Evolutionary conservation across 202 grass and related monocot genomes (phyloP), one percentile per base, ranked within the genome.

Genomic region (Saccharum hybrid): DNA sequence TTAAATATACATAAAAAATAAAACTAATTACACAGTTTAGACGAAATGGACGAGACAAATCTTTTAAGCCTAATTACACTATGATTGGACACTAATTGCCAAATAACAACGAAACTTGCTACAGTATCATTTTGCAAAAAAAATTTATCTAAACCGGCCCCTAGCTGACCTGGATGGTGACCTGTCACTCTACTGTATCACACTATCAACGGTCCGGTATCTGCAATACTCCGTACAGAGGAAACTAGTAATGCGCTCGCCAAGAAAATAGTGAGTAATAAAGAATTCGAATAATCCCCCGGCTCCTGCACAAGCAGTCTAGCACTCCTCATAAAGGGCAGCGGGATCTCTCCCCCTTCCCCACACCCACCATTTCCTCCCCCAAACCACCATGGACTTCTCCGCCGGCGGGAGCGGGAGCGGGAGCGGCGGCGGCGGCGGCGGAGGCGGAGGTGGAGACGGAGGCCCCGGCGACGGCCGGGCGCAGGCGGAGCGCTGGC

Each of bases 401-500:
- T 71, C 82, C 45, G 83, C 45, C 63, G 74, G 56, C 63, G 43
- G 54, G 63, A 66, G 78, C 71, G 74, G 74, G 60, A 30, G 46
- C 78, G 77, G 77, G 8, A 10, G 60, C 49, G 60, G 77, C 49
- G 69, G 22, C 16, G 79, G 42, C 26, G 77, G 77, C 7, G 8
- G 60, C 49, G 60, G 77, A 41, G 69, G 22, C 16, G 79, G 42
- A 5, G 86, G 40, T 26, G 72, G 34, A 36, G 81, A 31, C 36
- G 72, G 36, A 36, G 81, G 4, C 66, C 18, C 82, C 28, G 84
- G 52, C 19, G 77, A 74, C 34, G 88, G 78, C 18, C 80, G 76
- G 38, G 77, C 36, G 66, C 90, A 94, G 88, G 92, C 92, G 79
- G 90, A 93, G 76, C 80, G 90, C 12, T 97, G 90, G 90, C 82